phyloP scores from a whole-genome alignment of 495 filamentous ascomycete genomes.

The Cenococcum geophilum region DNA sequence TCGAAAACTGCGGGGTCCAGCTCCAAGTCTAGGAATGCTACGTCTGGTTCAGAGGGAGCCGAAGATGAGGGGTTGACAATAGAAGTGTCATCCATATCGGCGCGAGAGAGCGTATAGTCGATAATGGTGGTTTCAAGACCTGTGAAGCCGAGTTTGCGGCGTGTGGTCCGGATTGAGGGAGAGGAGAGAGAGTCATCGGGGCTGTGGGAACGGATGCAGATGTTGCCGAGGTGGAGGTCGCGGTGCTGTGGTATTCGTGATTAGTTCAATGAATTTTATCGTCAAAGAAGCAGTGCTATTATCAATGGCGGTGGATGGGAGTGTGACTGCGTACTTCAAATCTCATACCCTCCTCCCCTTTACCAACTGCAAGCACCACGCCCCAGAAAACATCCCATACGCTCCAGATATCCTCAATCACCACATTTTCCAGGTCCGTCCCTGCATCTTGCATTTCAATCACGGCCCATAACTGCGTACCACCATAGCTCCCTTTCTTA shows the following conservation, averaged over 20 bases:
- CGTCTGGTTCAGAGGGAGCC: neutral
- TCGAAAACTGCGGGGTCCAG: constrained; percentile 35
- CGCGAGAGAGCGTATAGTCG: constrained; percentile 83
- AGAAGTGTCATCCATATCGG: constrained; percentile 30
- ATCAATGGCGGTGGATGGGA: no score
- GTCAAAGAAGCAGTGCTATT: no score
- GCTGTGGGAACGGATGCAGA: constrained; percentile 54
- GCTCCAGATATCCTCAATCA: constrained; percentile 46
- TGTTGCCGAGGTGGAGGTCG: constrained; percentile 81
- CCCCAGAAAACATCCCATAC: constrained; percentile 85
- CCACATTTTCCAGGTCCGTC: constrained; percentile 62
- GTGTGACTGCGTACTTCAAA: constrained; percentile 50
- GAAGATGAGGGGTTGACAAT: neutral
- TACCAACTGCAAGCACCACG: constrained; percentile 66
- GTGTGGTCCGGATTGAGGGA: constrained; percentile 21
- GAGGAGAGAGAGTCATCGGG: neutral
- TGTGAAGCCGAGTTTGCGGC: constrained; percentile 56
- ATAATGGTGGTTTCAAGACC: constrained; percentile 74
- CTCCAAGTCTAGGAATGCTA: constrained; percentile 38
- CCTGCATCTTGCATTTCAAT: constrained; percentile 87
- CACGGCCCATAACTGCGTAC: constrained; percentile 69
- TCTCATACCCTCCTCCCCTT: constrained; percentile 62
- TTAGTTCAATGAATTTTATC: neutral
- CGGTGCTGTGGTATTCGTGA: constrained; percentile 51
- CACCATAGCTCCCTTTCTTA: constrained; percentile 39